Conservation (phyloP, 257 asterid genomes). For the Oldenlandia corymbosa region DNA sequence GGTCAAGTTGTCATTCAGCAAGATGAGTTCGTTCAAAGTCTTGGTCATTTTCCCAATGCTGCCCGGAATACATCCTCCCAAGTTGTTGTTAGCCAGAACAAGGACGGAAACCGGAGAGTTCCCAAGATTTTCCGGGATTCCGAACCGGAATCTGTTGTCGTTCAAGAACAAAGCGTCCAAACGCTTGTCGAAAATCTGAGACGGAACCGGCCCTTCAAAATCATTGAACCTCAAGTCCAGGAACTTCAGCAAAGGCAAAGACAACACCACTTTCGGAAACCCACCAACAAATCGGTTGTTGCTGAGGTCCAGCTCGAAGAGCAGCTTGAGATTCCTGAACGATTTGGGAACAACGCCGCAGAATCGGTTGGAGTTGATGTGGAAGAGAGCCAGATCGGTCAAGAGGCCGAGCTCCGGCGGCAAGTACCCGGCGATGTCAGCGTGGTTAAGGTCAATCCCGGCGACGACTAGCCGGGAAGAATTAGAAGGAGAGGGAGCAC, state of each 20-base stretch:
- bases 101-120: constrained; percentile 64
- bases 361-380: constrained; percentile 61
- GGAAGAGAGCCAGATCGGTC: constrained; percentile 60
- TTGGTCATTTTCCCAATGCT: constrained; percentile 59
- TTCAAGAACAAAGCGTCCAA: constrained; percentile 65
- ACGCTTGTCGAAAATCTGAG: constrained; percentile 36
- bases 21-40: constrained; percentile 48
- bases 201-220: constrained; percentile 61
- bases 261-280: constrained; percentile 52
- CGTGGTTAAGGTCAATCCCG: constrained; percentile 71
- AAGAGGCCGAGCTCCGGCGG: constrained; percentile 56
- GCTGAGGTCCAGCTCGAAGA: constrained; percentile 58
- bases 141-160: constrained; percentile 53
- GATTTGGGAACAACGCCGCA: constrained; percentile 54
- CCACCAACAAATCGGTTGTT: constrained; percentile 69
- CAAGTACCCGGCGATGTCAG: constrained; percentile 68
- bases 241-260: constrained; percentile 44
- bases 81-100: constrained; percentile 61
- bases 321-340: constrained; percentile 36
- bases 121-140: constrained; percentile 59
- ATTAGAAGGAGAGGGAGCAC: constrained; percentile 39
- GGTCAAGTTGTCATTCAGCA: constrained; percentile 59
- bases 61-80: constrained; percentile 61
- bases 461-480: constrained; percentile 48
- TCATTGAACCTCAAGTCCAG: constrained; percentile 68